A percentile compares a stretch with the other conserved stretches of the same genome.
phyloP scores from a whole-genome alignment of 768 basidiomycete species.

The Neoboletus brunneissimus region DNA sequence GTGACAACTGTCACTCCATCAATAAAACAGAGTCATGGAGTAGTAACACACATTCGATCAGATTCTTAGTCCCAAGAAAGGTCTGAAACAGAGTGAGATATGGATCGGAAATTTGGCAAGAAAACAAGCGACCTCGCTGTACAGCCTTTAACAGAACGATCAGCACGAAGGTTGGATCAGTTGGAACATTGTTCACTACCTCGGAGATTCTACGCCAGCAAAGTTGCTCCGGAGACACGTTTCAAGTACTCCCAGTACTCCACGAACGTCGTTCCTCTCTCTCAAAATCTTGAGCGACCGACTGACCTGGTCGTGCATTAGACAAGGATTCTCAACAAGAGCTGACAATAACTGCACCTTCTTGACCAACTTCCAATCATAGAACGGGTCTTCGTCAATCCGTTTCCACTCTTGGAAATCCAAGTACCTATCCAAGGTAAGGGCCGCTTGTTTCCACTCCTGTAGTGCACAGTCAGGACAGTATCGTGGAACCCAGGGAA shows the following conservation, averaged over 20 bases:
- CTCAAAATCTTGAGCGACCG: conserved; percentile 69
- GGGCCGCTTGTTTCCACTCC: conserved; percentile 88
- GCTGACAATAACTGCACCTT: conserved; percentile 45
- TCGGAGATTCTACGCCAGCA: conserved; percentile 84
- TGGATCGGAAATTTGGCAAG: background rate
- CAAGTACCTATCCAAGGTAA: conserved; percentile 74
- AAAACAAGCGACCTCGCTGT: conserved; percentile 64
- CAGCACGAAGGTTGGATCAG: background rate
- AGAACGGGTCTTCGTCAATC: conserved; percentile 82
- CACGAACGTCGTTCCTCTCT: conserved; percentile 77
- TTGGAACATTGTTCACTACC: conserved; percentile 37
- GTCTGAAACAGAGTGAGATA: conserved; percentile 50
- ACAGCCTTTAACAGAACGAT: conserved; percentile 52
- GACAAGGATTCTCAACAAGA: background rate
- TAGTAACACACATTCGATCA: conserved; percentile 70
- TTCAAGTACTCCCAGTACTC: conserved; percentile 85
- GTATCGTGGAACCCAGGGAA: background rate
- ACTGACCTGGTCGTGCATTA: conserved; percentile 50
- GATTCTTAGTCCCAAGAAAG: conserved; percentile 84
- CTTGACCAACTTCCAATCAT: conserved; percentile 85
- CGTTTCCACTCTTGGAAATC: conserved; percentile 90
- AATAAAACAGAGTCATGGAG: background rate
- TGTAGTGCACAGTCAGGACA: conserved; percentile 22
- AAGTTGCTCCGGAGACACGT: conserved; percentile 91
- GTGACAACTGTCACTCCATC: background rate